A percentile compares a stretch with the other conserved stretches of the same genome.
Evolutionary conservation across 345 rosid genomes (phyloP).

Genomic region (Lepidium didymum): DNA sequence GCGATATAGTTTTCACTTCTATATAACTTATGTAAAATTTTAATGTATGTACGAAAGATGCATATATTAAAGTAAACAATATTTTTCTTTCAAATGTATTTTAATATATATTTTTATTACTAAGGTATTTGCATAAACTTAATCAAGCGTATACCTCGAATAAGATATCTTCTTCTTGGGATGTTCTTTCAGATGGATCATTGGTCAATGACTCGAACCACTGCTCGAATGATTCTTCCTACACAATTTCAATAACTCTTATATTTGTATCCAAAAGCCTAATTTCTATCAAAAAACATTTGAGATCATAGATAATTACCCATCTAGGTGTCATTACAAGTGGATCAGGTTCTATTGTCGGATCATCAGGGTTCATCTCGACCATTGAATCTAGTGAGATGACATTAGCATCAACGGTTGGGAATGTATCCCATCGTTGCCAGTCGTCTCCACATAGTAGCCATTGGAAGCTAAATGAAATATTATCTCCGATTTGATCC

Average conservation of each 20-base stretch:
- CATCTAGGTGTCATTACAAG: neutral
- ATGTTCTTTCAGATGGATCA: neutral
- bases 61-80: neutral
- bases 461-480: neutral
- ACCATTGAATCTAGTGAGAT: neutral
- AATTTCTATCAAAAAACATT: neutral
- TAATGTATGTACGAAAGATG: neutral
- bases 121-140: neutral
- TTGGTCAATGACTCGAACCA: neutral
- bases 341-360: neutral
- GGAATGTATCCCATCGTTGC: slow-evolving; percentile 12
- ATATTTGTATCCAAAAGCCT: neutral
- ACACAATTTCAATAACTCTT: neutral
- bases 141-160: slow-evolving; percentile 5
- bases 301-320: neutral
- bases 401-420: neutral
- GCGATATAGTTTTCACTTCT: no score
- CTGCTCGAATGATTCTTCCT: neutral
- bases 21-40: no score
- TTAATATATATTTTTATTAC: neutral
- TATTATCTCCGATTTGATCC: neutral
- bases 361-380: slow-evolving; percentile 1
- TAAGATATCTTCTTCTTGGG: neutral
- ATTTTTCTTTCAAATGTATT: neutral
- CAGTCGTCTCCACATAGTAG: slow-evolving; percentile 18